Conservation (phyloP, 2,329 filamentous ascomycete species). For the Epichloe sibirici region DNA sequence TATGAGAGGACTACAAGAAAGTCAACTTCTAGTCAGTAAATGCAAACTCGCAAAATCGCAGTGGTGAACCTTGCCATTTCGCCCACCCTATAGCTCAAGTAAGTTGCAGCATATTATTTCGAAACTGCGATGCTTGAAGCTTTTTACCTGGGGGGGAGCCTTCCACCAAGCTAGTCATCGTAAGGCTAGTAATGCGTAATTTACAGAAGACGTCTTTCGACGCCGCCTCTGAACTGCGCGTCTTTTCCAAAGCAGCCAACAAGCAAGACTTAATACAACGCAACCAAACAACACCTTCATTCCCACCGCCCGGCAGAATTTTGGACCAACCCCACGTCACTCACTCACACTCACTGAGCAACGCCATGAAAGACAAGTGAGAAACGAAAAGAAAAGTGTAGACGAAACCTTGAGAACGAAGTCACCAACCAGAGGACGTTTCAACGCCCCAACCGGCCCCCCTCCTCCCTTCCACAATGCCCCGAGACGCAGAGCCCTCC, state of each 20-base stretch:
- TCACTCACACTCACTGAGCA: neutral
- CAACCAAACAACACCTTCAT: too few relatives aligned
- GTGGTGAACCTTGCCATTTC: too few relatives aligned
- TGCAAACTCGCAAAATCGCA: too few relatives aligned
- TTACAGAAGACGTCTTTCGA: neutral
- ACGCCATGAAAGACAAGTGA: slow-evolving; percentile 3
- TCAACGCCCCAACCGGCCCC: neutral
- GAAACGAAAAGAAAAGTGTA: slow-evolving; percentile 5
- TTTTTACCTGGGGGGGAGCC: too few relatives aligned
- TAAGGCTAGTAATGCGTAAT: neutral
- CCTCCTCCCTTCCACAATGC: slow-evolving; percentile 48
- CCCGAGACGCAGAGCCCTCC: slow-evolving; percentile 82
- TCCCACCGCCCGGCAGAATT: slow-evolving; percentile 40
- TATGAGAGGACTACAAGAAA: too few relatives aligned
- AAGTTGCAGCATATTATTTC: too few relatives aligned
- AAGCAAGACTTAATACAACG: too few relatives aligned
- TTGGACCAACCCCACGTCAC: slow-evolving; percentile 10
- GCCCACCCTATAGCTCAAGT: too few relatives aligned
- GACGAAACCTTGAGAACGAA: neutral
- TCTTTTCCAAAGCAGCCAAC: neutral
- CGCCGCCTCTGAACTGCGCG: neutral
- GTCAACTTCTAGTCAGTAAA: too few relatives aligned
- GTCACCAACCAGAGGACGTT: neutral
- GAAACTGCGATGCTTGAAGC: too few relatives aligned
- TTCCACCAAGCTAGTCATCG: neutral